Conservation (phyloP, 164 flowering plant genomes). For the Tetracentron sinense region DNA sequence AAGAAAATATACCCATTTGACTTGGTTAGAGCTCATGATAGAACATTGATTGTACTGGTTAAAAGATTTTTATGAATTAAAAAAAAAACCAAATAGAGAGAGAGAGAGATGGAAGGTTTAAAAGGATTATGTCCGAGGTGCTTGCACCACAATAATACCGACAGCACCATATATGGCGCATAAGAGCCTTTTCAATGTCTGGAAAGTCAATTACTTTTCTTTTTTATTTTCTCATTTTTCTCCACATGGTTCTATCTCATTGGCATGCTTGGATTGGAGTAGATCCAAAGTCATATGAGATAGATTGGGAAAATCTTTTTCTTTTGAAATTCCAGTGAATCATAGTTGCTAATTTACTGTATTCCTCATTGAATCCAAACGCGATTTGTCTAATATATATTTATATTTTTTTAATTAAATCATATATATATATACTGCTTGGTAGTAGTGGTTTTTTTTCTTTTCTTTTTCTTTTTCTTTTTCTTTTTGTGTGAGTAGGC, state of each 20-base stretch:
- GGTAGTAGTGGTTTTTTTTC: too few relatives aligned
- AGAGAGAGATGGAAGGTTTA: neutral
- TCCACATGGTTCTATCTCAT: constrained; percentile 14
- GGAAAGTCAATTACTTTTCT: constrained; percentile 30
- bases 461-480: too few relatives aligned
- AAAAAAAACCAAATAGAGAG: neutral
- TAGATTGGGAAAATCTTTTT: neutral
- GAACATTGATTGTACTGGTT: constrained; percentile 42
- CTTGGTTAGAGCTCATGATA: constrained; percentile 57
- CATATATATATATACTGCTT: too few relatives aligned
- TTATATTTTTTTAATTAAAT: too few relatives aligned
- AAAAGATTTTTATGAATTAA: neutral
- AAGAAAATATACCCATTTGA: constrained; percentile 37
- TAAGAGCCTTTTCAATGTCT: constrained; percentile 20
- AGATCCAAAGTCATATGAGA: constrained; percentile 6
- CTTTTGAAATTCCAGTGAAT: neutral
- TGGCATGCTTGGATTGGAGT: constrained; percentile 18
- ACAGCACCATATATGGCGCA: constrained; percentile 36
- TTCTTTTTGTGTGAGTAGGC: too few relatives aligned
- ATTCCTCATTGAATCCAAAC: neutral
- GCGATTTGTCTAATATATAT: too few relatives aligned
- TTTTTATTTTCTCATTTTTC: constrained; percentile 1
- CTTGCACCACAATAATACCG: constrained; percentile 30
- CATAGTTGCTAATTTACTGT: neutral
- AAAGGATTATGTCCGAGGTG: constrained; percentile 28